Conservation (phyloP, 2,329 filamentous ascomycete genomes). For the Cladorrhinum sp. region DNA sequence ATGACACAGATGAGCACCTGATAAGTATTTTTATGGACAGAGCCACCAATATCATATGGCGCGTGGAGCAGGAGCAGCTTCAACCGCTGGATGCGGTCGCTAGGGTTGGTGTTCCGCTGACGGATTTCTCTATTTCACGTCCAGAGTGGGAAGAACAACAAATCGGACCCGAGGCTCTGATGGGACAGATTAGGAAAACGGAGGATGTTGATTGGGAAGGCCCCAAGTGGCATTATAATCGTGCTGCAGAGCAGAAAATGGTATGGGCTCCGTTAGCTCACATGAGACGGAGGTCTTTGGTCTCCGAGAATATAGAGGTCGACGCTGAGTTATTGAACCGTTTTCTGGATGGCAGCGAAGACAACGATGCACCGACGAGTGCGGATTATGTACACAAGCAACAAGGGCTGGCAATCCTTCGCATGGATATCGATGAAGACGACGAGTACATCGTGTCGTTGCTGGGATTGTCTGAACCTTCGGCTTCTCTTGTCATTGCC, state of each 20-base stretch:
- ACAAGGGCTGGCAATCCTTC: slow-evolving; percentile 22
- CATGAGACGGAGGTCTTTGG: slow-evolving; percentile 18
- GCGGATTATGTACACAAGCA: slow-evolving; percentile 26
- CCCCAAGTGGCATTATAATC: slow-evolving; percentile 27
- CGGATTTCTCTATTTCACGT: slow-evolving; percentile 29
- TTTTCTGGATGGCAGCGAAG: slow-evolving; percentile 15
- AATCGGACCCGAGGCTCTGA: slow-evolving; percentile 20
- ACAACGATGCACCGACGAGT: slow-evolving; percentile 22
- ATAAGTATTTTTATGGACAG: slow-evolving; percentile 16
- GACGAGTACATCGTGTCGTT: slow-evolving; percentile 19
- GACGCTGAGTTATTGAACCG: slow-evolving; percentile 12
- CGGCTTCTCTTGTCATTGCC: background rate
- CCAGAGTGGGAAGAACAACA: slow-evolving; percentile 27
- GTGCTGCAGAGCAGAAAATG: slow-evolving; percentile 25
- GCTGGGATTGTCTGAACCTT: background rate
- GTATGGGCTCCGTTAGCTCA: slow-evolving; percentile 29
- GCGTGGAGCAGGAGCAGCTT: slow-evolving; percentile 30
- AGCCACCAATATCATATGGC: slow-evolving; percentile 21
- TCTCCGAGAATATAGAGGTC: slow-evolving; percentile 24
- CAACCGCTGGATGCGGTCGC: slow-evolving; percentile 28
- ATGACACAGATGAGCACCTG: slow-evolving; percentile 23
- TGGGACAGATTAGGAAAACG: slow-evolving; percentile 24
- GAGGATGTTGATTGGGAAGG: slow-evolving; percentile 21
- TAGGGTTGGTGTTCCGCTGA: slow-evolving; percentile 29
- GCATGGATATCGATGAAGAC: slow-evolving; percentile 22